Base-by-base conservation (phyloP, 768 basidiomycete genomes). In the Suillus weaverae region DNA sequence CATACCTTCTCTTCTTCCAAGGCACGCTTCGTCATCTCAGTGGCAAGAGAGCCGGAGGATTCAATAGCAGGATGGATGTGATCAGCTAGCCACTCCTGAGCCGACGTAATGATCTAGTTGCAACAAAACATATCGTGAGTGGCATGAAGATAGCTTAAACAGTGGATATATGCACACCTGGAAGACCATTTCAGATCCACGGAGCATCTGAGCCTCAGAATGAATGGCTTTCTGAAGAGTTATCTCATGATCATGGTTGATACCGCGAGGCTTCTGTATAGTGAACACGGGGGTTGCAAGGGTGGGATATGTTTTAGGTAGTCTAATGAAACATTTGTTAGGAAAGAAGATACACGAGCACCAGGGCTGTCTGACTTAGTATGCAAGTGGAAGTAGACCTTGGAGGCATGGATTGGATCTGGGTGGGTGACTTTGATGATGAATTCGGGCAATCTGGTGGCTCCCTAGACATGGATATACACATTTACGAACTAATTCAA, bases 301-400 rank as follows among this genome's bases (percentile, higher is more conserved):
- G 5, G 79, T 78, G n/a, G 92, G 92, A 71, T 94, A 94, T 61
- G 91, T 92, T 76, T 88, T 91, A 4, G 92, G 91, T 64, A 94
- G 86, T 74, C 91, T 93, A 41, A 1, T 51, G 5, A 65, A 43
- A 32, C 18, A 18, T 30, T 61, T 66, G 64, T 62, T 39, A 51
- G 10, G 6, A 35, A 50, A 6, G 35, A 68, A 46, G 3, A 33
- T 16, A 20, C 20, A 62, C 14, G n/a, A 36, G 43, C 4, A 55
- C 22, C 26, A 35, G 33, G 11, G n/a, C 55, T 69, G 26, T 56
- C 83, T 70, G 72, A 93, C 92, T 86, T 91, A 66, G 86, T 85
- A 73, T 88, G 86, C 61, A 95, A 79, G 72, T 88, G 80, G 65
- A 91, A 84, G 73, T 78, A 85, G 56, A 91, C 81, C 72, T 85